phyloP scores from a whole-genome alignment of 2,329 filamentous ascomycete genomes.

The Colletotrichum neosansevieriae region DNA sequence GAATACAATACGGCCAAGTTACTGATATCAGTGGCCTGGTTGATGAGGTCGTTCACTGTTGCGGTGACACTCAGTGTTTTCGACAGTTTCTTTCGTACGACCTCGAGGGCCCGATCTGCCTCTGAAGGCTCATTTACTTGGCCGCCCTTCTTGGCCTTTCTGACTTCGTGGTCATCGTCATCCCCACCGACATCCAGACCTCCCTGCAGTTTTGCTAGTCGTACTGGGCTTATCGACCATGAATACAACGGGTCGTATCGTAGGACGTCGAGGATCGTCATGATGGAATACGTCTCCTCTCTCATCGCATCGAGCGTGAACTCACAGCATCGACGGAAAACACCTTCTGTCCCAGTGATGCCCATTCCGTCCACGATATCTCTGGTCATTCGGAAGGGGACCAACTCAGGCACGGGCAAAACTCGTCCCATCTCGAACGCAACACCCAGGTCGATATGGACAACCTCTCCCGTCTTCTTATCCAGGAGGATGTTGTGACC shows the following conservation, averaged over 20 bases:
- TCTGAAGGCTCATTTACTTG: constrained; percentile 73
- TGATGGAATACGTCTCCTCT: constrained; percentile 96
- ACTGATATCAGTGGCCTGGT: constrained; percentile 91
- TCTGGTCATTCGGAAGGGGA: constrained; percentile 93
- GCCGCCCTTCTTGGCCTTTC: constrained; percentile 57
- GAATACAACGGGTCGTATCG: constrained; percentile 98
- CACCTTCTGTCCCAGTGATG: constrained; percentile 92
- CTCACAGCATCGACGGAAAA: constrained; percentile 97
- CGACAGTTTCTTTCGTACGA: constrained; percentile 95
- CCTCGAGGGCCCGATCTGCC: constrained; percentile 89
- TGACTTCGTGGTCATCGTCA: constrained; percentile 51
- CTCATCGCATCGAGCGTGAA: constrained; percentile 95
- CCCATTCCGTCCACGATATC: constrained; percentile 99
- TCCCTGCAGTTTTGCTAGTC: constrained; percentile 74
- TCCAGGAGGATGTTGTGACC: constrained; percentile 98
- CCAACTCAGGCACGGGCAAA: constrained; percentile 93
- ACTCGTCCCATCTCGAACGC: constrained; percentile 97
- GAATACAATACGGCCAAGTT: constrained; percentile 93
- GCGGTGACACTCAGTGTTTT: constrained; percentile 95
- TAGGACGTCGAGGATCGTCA: constrained; percentile 97
- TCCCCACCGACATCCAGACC: constrained; percentile 63
- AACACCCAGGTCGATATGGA: constrained; percentile 97
- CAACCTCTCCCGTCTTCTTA: constrained; percentile 88
- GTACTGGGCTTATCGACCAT: constrained; percentile 86
- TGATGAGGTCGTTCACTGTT: constrained; percentile 96